Conservation (phyloP, 2,329 filamentous ascomycete genomes). For the Xylariaceae sp. region DNA sequence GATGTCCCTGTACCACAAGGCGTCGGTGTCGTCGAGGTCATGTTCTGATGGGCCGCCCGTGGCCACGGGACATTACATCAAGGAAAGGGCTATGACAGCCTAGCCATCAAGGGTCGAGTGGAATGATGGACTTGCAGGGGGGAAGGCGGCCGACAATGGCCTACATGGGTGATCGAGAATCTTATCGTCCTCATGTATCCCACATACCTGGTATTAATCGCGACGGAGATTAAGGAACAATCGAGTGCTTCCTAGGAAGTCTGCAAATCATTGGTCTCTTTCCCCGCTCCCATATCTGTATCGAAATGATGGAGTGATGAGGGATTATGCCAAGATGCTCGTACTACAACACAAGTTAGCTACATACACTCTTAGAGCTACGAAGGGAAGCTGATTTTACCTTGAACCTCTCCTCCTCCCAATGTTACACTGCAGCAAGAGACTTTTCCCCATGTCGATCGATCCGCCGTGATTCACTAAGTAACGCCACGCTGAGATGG, state of each 20-base stretch:
- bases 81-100: not conserved
- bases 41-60: not conserved
- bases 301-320: not conserved
- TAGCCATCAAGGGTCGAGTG: not conserved
- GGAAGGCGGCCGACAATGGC: too few species aligned
- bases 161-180: too few species aligned
- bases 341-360: too few species aligned
- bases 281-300: not conserved
- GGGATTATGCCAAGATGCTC: not conserved
- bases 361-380: too few species aligned
- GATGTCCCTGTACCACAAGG: constrained; percentile 3
- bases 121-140: not conserved
- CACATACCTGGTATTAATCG: not conserved
- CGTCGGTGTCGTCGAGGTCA: not conserved
- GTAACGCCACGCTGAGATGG: not conserved
- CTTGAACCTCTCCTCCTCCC: not conserved
- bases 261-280: not conserved
- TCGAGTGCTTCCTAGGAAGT: not conserved
- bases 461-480: not conserved
- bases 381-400: too few species aligned
- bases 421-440: not conserved
- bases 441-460: not conserved
- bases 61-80: not conserved
- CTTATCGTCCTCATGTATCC: not conserved
- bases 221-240: not conserved